These are phyloP conservation scores for Anastatica hierochuntica DNA, from an alignment of 345 rosid genomes.

Conservation along the genomic window DNA sequence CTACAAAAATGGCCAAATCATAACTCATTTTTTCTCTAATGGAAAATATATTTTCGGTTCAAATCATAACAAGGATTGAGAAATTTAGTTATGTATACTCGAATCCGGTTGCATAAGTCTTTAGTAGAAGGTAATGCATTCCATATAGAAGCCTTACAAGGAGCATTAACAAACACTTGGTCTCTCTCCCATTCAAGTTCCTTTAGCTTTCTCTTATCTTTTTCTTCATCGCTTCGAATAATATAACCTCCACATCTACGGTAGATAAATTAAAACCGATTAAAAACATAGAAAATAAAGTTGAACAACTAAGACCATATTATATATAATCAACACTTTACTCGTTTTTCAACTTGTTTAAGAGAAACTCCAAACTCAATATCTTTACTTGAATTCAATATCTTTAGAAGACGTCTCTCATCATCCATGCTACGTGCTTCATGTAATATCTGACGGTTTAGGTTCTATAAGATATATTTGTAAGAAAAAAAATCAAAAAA, in stretches of 20 bases:
- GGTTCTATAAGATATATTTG: constrained; percentile 4
- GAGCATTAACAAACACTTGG: constrained; percentile 12
- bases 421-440: neutral
- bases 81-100: neutral
- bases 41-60: neutral
- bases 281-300: neutral
- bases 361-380: neutral
- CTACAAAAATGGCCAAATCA: neutral
- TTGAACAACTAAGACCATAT: neutral
- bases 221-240: neutral
- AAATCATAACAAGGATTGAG: neutral
- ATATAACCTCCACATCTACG: neutral
- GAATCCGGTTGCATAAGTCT: constrained; percentile 7
- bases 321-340: neutral
- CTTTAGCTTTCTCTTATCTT: neutral
- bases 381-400: neutral
- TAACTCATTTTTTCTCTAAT: neutral
- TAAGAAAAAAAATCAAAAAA: too few species aligned
- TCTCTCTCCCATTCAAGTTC: constrained; percentile 7
- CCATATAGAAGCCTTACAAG: constrained; percentile 17
- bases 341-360: neutral
- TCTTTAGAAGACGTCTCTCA: constrained; percentile 10
- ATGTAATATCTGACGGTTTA: constrained; percentile 10
- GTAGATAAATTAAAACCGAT: neutral
- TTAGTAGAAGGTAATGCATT: constrained; percentile 9